Percentiles rank a stretch among this genome's conserved stretches.
Conservation (phyloP, 2,329 filamentous ascomycete species). For the Didymella pinodella region DNA sequence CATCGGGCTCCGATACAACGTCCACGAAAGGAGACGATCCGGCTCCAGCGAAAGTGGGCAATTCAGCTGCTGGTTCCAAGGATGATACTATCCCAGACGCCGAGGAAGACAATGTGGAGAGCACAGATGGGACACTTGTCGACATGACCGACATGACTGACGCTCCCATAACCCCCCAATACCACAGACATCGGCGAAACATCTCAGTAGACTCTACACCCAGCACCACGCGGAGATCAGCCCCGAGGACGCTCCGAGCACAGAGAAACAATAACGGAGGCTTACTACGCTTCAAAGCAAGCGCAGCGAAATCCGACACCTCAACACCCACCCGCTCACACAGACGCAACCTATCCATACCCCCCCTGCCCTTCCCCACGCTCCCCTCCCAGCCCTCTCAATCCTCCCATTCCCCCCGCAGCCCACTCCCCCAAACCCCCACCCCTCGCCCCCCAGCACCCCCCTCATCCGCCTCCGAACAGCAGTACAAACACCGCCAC, state of each 20-base stretch:
- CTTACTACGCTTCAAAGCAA: constrained; percentile 32
- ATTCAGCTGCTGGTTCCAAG: neutral
- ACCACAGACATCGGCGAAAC: neutral
- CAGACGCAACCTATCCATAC: constrained; percentile 34
- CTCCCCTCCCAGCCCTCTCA: neutral
- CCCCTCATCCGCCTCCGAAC: constrained; percentile 18
- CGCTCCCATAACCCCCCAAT: neutral
- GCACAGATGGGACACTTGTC: neutral
- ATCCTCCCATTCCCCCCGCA: no score
- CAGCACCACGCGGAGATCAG: constrained; percentile 1
- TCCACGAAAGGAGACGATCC: no score
- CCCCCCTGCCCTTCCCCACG: constrained; percentile 27
- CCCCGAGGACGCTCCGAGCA: constrained; percentile 7
- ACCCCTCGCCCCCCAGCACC: no score
- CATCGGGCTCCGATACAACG: neutral
- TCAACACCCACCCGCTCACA: constrained; percentile 22
- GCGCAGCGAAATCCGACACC: constrained; percentile 16
- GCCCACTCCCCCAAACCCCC: no score
- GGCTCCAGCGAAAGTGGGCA: neutral
- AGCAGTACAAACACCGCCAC: constrained; percentile 47
- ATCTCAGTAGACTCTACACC: neutral
- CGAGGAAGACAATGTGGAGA: neutral
- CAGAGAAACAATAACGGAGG: constrained; percentile 27
- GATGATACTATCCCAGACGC: constrained; percentile 3
- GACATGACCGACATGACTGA: neutral